Evolutionary conservation across 257 asterid genomes (phyloP), one percentile per base, ranked within the genome.

Genomic region (Solanum tarapatanum): DNA sequence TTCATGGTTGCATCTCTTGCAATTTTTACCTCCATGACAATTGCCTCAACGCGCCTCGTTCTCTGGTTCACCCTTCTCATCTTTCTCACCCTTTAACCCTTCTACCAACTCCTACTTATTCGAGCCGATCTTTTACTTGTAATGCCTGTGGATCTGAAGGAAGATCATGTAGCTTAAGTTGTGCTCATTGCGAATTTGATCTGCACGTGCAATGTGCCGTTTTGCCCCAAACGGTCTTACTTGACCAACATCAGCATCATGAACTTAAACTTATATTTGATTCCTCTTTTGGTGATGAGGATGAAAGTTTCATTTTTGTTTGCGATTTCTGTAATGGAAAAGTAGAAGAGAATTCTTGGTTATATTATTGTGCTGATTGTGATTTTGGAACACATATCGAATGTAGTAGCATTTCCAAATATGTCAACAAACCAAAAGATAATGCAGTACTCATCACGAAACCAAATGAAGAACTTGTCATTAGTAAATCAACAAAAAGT

Each of bases 141-240:
- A 51, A 88, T 12, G 89, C 90, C 5, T 90, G 94, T 45, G 87
- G 88, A 3, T 88, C 88, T 4, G 26, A 26, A 17, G 93, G 93
- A 37, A 69, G 48, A 2, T 80, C 80, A n/a, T 88, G 80, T 83
- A 84, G 90, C 68, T 80, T 82, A 33, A 79, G 88, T 36, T 90
- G 94, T 66, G 91, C 91, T 2, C 77, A 87, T 10, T 92, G 93
- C 43, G 87, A 89, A 26, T 87, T 88, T 26, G 92, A 92, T 84
- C 84, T 89, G 28, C 92, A 92, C 83, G 8, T 87, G 14, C 77
- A 86, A 21, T 92, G 92, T n/a, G 92, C 87, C 21, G 11, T 64
- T 66, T 33, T 84, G 45, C 91, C 90, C 2, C 43, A 23, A 10
- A 68, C 88, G 0, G 11, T 55, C 21, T 30, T 37, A 26, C 26